A percentile compares a stretch with the other conserved stretches of the same genome.
phyloP scores from a whole-genome alignment of 2,329 filamentous ascomycete genomes.

The Conoideocrella luteorostrata region DNA sequence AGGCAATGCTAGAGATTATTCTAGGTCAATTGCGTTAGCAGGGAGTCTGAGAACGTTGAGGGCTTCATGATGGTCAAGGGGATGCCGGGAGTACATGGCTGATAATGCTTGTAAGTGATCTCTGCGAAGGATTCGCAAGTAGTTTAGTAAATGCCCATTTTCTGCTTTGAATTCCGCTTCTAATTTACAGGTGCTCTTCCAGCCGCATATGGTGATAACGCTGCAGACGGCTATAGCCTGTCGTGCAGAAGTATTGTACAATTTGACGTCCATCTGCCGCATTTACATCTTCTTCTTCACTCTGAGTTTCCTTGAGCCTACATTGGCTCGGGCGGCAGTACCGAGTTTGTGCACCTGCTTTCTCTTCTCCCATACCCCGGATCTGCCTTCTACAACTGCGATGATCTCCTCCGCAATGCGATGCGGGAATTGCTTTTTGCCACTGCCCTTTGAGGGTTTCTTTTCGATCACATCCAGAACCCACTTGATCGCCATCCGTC shows the following conservation, averaged over 20 bases:
- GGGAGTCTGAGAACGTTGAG: no score
- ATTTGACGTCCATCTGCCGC: neutral
- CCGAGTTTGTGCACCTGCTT: constrained; percentile 72
- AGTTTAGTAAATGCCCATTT: no score
- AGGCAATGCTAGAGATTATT: no score
- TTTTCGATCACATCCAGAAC: constrained; percentile 80
- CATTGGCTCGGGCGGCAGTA: constrained; percentile 71
- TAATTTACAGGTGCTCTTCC: neutral
- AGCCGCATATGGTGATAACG: neutral
- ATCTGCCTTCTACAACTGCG: constrained; percentile 79
- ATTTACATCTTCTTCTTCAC: constrained; percentile 28
- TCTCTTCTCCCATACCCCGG: constrained; percentile 77
- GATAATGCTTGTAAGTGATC: no score
- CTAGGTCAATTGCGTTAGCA: no score
- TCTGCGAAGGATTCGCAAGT: no score
- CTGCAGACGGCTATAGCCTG: neutral
- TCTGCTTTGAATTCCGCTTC: neutral
- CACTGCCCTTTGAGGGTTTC: constrained; percentile 65
- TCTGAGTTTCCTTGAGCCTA: constrained; percentile 34
- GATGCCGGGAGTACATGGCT: no score
- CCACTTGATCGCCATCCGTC: constrained; percentile 78
- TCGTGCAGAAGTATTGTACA: constrained; percentile 1
- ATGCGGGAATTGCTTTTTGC: constrained; percentile 65
- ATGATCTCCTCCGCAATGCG: constrained; percentile 82
- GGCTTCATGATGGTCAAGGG: no score